phyloP scores from a whole-genome alignment of 2,329 filamentous ascomycete genomes.

The Coniochaeta prunicola region DNA sequence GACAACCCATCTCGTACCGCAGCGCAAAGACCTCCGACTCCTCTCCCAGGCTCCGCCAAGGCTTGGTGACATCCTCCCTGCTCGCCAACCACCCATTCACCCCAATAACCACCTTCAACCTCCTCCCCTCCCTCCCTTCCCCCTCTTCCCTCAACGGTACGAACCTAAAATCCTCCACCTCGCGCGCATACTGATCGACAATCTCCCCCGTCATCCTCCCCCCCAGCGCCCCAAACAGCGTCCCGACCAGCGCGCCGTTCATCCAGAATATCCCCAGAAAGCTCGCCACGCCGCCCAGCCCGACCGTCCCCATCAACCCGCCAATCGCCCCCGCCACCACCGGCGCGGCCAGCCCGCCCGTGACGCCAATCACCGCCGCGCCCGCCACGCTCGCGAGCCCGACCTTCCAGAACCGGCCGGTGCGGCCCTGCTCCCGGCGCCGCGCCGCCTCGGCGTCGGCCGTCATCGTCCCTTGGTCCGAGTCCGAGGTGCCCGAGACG shows the following conservation, averaged over 20 bases:
- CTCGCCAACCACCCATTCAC: conserved; percentile 80
- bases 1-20: conserved; percentile 71
- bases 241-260: conserved; percentile 77
- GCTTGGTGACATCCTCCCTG: conserved; percentile 67
- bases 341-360: conserved; percentile 83
- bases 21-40: conserved; percentile 78
- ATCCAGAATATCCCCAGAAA: conserved; percentile 83
- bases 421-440: conserved; percentile 62
- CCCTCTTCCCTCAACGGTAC: conserved; percentile 55
- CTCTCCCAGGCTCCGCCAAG: conserved; percentile 68
- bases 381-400: conserved; percentile 83
- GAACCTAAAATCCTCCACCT: conserved; percentile 77
- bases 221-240: conserved; percentile 83
- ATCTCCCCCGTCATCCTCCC: conserved; percentile 70
- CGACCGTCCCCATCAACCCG: conserved; percentile 76
- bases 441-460: conserved; percentile 72
- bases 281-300: conserved; percentile 76
- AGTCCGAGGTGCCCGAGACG: conserved; percentile 36
- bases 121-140: conserved; percentile 25
- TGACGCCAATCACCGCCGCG: conserved; percentile 84
- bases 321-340: conserved; percentile 81
- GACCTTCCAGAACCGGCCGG: conserved; percentile 78
- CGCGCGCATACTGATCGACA: conserved; percentile 80
- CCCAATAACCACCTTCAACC: conserved; percentile 74
- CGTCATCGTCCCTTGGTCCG: conserved; percentile 47